Evolutionary conservation across 139 green algal species (phyloP).

Genomic region (Zygnema cylindricum): DNA sequence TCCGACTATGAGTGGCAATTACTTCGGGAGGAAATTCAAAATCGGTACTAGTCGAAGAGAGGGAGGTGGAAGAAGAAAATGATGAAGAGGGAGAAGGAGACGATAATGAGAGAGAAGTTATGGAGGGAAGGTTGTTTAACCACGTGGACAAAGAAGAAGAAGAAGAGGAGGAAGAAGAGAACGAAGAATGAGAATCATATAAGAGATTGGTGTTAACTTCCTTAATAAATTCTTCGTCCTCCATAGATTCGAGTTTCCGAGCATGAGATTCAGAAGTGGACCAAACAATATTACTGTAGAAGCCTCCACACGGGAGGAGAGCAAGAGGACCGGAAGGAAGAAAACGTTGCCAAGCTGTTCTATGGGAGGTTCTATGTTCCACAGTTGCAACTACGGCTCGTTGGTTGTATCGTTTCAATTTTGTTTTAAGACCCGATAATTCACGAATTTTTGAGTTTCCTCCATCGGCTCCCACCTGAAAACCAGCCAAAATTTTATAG

Average conservation of each 20-base stretch:
- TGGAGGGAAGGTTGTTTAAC: not conserved
- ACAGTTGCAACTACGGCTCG: conserved; percentile 57
- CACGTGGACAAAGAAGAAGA: conserved; percentile 4
- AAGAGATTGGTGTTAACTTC: conserved; percentile 58
- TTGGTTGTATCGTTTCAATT: conserved; percentile 36
- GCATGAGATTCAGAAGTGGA: conserved; percentile 56
- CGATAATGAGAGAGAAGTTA: conserved; percentile 12
- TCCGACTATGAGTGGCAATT: too few relatives aligned
- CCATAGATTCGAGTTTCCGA: conserved; percentile 35
- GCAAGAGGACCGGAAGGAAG: conserved; percentile 66
- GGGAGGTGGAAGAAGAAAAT: too few relatives aligned
- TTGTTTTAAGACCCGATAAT: conserved; percentile 31
- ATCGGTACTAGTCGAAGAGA: too few relatives aligned
- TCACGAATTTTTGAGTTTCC: conserved; percentile 18
- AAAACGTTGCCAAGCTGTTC: conserved; percentile 67
- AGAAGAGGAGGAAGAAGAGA: conserved; percentile 9
- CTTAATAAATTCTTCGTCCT: conserved; percentile 50
- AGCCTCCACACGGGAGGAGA: conserved; percentile 59
- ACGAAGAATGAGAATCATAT: too few relatives aligned
- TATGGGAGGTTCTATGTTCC: not conserved
- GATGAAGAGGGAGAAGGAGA: too few relatives aligned
- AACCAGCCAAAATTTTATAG: too few relatives aligned
- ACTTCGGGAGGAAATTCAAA: too few relatives aligned
- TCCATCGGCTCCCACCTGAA: conserved; percentile 63
- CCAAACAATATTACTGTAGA: conserved; percentile 69